Base-by-base conservation (phyloP, 768 basidiomycete genomes). In the Tylopilus balloui region DNA sequence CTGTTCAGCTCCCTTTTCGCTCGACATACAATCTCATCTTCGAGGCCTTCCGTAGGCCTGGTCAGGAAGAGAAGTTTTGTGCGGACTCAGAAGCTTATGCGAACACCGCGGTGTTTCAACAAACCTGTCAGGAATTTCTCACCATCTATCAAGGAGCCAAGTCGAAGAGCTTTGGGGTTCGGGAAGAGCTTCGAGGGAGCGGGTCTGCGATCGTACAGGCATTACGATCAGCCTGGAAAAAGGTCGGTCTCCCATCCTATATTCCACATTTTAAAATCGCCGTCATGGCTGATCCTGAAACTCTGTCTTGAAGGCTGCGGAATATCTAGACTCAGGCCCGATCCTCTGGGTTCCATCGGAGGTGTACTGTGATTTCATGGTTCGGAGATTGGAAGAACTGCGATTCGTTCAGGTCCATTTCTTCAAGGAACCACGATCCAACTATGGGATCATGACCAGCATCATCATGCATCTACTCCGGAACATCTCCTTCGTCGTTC, bases 31-130 rank as follows among this genome's bases (percentile, higher is more conserved):
- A 45, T 8, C 46, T 52, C 6, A 37, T 48, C 24, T 52, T 48
- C 2, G 31, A 52, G 21, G 47, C 21, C 10, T 44, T 52, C 38
- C 38, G 41, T 8, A 25, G 42, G 11, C 42, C 37, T 1, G 38
- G 37, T n/a, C 42, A 48, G 29, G 42, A 48, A n/a, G 47, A 48
- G 20, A 52, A 40, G 31, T 52, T 52, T 14, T 48, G 46, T 45
- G 4, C 17, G 0, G 51, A 52, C 15, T 4, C 20, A 6, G 47
- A 52, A 19, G 51, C 47, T 1, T 52, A 45, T 41, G 42, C 37
- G 0, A 48, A 48, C 24, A 48, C 37, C 0, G 42, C 37, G 0
- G 0, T 35, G 0, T 52, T 48, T 25, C 36, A 44, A 19, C 20
- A 52, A 37, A 36, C 42, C 3, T 52, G 51, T 44, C 36, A 48